Evolutionary conservation across 768 basidiomycete species (phyloP), one percentile per base, ranked within the genome.

Genomic region (Lactifluus echinatus): DNA sequence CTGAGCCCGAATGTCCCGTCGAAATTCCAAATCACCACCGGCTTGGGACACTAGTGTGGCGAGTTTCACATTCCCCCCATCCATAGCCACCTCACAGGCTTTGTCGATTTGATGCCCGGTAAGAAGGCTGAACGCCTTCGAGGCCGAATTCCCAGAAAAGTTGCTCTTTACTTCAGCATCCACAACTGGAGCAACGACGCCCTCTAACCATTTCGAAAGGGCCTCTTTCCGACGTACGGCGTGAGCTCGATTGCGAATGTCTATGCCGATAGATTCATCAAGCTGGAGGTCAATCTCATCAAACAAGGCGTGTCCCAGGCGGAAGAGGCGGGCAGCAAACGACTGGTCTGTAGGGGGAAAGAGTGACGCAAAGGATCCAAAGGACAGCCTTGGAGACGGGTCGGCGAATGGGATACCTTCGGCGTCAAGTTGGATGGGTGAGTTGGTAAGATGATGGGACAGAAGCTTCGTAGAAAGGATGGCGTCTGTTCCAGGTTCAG

Each of bases 31-130:
- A 64, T 92, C 87, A 1, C 92, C 89, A 0, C 85, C 85, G 15
- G 84, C 87, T 69, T 97, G 93, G 7, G 93, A 81, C 54, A 98
- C 76, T 24, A 99, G 77, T 7, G 91, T 93, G 2, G 96, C 88
- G 8, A 99, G 81, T 63, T 89, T 89, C 63, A 90, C 71, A 63
- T 89, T 89, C 3, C 86, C 84, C 5, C 80, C 80, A 49, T 88
- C 84, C 62, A 85, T 74, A 2, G 93, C 89, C 2, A 75, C 73
- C 44, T 85, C 77, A 62, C 84, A 85, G 8, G 96, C 93, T 45
- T 84, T 82, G 61, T 85, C 84, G n/a, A 94, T 73, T 66, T 97
- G 89, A 68, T 96, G 81, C 2, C 93, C 94, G 0, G 89, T 87
- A 2, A 99, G 79, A 53, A 85, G 80, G 1, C 83, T 79, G 69